Evolutionary conservation across 257 asterid species (phyloP).

Genomic region (Capsicum chinense): DNA sequence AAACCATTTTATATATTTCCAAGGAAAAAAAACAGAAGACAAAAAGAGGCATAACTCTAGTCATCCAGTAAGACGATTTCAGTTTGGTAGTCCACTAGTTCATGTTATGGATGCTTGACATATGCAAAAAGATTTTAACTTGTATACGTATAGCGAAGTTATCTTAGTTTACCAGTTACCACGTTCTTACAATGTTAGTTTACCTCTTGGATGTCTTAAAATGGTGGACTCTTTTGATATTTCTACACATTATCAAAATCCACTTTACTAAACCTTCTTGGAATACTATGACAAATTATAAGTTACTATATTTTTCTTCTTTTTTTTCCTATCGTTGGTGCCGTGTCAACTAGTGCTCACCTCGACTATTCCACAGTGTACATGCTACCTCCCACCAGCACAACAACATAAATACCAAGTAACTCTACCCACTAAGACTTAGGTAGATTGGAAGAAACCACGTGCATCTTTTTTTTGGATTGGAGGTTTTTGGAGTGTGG

Average conservation of each 20-base stretch:
- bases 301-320: not conserved
- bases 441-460: not conserved
- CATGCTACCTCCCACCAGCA: not conserved
- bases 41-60: not conserved
- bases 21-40: not conserved
- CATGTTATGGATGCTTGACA: not conserved
- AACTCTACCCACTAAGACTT: not conserved
- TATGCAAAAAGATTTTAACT: not conserved
- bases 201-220: constrained; percentile 11
- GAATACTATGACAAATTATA: not conserved
- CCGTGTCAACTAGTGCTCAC: not conserved
- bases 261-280: not conserved
- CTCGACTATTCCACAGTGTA: not conserved
- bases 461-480: too few relatives aligned
- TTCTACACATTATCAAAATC: not conserved
- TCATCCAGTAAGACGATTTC: not conserved
- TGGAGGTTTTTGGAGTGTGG: too few relatives aligned
- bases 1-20: not conserved
- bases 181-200: not conserved
- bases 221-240: not conserved
- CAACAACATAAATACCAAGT: not conserved
- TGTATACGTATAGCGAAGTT: not conserved
- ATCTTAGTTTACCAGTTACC: not conserved
- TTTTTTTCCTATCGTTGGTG: not conserved
- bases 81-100: constrained; percentile 6